A percentile compares a stretch with the other conserved stretches of the same genome.
Conservation (phyloP, 1,284 basidiomycete species). For the Cutaneotrichosporon cutaneum region DNA sequence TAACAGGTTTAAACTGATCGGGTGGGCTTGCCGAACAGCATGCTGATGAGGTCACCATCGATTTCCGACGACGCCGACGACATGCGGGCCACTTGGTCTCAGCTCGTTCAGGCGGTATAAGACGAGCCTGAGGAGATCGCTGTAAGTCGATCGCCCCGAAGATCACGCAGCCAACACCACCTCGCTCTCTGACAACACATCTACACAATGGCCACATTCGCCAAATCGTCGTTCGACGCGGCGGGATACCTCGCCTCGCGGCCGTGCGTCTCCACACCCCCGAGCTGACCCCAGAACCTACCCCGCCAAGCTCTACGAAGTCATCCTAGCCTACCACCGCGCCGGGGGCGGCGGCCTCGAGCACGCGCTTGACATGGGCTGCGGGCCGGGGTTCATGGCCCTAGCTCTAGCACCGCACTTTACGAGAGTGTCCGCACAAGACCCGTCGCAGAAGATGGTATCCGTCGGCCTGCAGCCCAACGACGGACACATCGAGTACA, state of each 20-base stretch:
- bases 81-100: too few relatives aligned
- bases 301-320: conserved; percentile 31
- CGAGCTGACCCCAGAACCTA: conserved; percentile 33
- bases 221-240: conserved; percentile 38
- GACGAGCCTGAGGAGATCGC: too few relatives aligned
- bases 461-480: conserved; percentile 57
- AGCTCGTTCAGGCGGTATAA: too few relatives aligned
- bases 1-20: too few relatives aligned
- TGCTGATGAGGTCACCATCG: too few relatives aligned
- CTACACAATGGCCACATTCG: conserved; percentile 35
- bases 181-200: too few relatives aligned
- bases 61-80: neutral
- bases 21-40: neutral
- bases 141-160: too few relatives aligned
- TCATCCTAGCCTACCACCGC: conserved; percentile 34
- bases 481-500: conserved; percentile 53
- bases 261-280: conserved; percentile 27
- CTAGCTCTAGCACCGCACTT: conserved; percentile 61
- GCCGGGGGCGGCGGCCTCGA: conserved; percentile 25
- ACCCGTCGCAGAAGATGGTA: conserved; percentile 74
- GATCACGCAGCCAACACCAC: too few relatives aligned
- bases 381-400: conserved; percentile 69
- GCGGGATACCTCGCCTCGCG: conserved; percentile 38
- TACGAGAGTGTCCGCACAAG: conserved; percentile 64
- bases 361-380: conserved; percentile 67